Evolutionary conservation across 2,329 filamentous ascomycete genomes (phyloP).

Genomic region (Botrytis aclada): DNA sequence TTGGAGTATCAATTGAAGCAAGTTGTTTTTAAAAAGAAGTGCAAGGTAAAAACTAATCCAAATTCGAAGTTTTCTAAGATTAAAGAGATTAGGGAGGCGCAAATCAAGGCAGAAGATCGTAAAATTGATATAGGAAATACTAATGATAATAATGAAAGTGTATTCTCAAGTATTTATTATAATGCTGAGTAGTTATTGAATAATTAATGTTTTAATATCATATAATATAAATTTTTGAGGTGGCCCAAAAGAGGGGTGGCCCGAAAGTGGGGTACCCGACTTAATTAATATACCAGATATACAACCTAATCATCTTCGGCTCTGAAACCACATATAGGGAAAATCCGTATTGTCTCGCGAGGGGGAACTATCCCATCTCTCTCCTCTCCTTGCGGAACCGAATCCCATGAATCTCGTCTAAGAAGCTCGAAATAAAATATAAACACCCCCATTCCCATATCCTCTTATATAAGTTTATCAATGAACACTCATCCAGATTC

Average conservation of each 20-base stretch:
- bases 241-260: background rate
- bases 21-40: background rate
- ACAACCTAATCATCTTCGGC: too few relatives aligned
- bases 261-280: too few relatives aligned
- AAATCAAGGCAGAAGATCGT: background rate
- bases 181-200: background rate
- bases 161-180: fast-evolving
- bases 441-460: background rate
- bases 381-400: background rate
- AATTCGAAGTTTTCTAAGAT: background rate
- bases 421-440: background rate
- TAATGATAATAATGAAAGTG: background rate
- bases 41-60: fast-evolving
- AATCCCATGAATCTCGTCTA: background rate
- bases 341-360: too few relatives aligned
- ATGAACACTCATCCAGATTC: background rate
- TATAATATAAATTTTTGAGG: background rate
- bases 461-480: background rate
- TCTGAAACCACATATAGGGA: too few relatives aligned
- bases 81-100: background rate
- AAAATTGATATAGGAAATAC: background rate
- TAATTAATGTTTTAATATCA: background rate
- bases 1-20: background rate
- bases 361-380: too few relatives aligned
- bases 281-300: too few relatives aligned